These are phyloP conservation scores for Ceriops decandra DNA, from an alignment of 345 rosid species.

Conservation along the genomic window DNA sequence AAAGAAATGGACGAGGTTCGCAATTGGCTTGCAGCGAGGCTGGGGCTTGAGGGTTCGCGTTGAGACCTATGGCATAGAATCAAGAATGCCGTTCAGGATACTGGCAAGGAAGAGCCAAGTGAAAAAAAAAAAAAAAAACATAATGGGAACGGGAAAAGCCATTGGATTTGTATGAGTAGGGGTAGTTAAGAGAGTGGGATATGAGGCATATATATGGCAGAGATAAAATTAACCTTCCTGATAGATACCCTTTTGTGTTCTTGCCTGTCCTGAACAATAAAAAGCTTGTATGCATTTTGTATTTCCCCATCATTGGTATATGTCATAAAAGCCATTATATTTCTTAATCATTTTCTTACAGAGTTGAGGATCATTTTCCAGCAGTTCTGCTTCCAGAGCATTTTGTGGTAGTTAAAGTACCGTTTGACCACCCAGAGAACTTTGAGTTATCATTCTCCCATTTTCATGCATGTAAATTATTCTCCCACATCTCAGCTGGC, in stretches of 20 bases:
- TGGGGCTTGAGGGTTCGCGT: conserved; percentile 69
- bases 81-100: conserved; percentile 19
- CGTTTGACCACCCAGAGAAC: neutral
- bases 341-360: conserved; percentile 15
- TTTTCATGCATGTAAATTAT: neutral
- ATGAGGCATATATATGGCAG: conserved; percentile 25
- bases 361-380: conserved; percentile 3
- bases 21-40: conserved; percentile 65
- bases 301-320: too few species aligned
- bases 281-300: conserved; percentile 17
- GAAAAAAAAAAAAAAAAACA: neutral
- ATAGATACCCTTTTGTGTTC: conserved; percentile 23
- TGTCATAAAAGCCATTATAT: neutral
- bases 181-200: conserved; percentile 18
- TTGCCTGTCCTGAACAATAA: conserved; percentile 29
- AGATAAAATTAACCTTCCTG: conserved; percentile 20
- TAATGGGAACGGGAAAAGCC: conserved; percentile 13
- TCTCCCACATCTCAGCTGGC: too few species aligned
- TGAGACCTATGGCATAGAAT: conserved; percentile 9
- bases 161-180: conserved; percentile 16
- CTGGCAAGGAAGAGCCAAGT: conserved; percentile 16
- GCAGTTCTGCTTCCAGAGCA: conserved; percentile 16
- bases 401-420: conserved; percentile 12
- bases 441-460: neutral
- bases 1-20: conserved; percentile 80